Conservation (phyloP, 129 eudicot genomes). For the Dittrichia graveolens region DNA sequence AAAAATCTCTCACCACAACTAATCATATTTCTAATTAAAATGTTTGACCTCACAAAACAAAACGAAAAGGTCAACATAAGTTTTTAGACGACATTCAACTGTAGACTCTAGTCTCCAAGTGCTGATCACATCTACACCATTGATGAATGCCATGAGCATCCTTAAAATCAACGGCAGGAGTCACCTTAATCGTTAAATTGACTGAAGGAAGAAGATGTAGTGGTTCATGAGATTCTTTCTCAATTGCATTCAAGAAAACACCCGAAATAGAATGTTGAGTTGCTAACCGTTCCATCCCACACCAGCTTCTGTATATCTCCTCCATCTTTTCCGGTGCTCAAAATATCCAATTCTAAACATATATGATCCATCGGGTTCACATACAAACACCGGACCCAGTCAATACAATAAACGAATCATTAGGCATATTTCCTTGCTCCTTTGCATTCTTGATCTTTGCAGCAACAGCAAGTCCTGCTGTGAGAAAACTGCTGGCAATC, state of each 20-base stretch:
- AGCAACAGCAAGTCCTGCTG: constrained; percentile 91
- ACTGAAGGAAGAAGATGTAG: constrained; percentile 89
- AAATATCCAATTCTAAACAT: constrained; percentile 89
- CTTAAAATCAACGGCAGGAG: constrained; percentile 60
- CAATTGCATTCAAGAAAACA: constrained; percentile 57
- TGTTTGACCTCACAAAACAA: constrained; percentile 21
- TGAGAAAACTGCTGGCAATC: constrained; percentile 79
- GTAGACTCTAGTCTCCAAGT: constrained; percentile 47
- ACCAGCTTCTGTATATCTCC: constrained; percentile 76
- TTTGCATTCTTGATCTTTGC: constrained; percentile 42
- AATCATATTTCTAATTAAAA: constrained; percentile 8
- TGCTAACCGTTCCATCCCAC: constrained; percentile 74
- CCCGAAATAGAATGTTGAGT: constrained; percentile 84
- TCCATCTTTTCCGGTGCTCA: constrained; percentile 91
- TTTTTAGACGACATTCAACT: constrained; percentile 21
- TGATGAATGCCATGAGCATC: constrained; percentile 90
- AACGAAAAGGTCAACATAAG: constrained; percentile 20
- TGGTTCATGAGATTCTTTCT: constrained; percentile 72
- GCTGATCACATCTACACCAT: constrained; percentile 79
- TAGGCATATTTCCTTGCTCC: constrained; percentile 43
- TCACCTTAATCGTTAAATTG: constrained; percentile 45
- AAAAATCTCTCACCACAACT: constrained; percentile 6
- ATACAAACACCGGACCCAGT: constrained; percentile 60
- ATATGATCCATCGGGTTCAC: constrained; percentile 85
- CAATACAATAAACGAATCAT: constrained; percentile 53